Evolutionary conservation across 208 protist species (phyloP).

Genomic region (Acanthamoeba divionensis): DNA sequence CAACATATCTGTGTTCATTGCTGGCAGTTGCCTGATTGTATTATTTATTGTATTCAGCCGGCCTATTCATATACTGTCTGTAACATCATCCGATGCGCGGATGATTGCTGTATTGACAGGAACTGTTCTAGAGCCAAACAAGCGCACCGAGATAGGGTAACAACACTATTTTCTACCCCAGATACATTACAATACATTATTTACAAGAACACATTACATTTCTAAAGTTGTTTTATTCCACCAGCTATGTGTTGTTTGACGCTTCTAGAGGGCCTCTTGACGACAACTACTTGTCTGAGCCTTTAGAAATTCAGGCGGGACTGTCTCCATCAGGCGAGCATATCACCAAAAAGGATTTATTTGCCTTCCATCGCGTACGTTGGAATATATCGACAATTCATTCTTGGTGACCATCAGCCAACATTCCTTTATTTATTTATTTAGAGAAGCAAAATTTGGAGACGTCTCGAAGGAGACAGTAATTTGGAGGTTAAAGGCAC

Average conservation of each 20-base stretch:
- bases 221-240: background rate
- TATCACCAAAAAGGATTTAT: background rate
- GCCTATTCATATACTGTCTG: conserved; percentile 29
- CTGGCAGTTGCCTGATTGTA: background rate
- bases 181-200: too few species aligned
- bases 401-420: too few species aligned
- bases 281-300: conserved; percentile 41
- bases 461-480: background rate
- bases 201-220: background rate
- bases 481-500: background rate
- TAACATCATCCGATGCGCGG: conserved; percentile 23
- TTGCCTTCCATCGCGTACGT: background rate
- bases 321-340: conserved; percentile 24
- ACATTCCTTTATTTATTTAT: too few species aligned
- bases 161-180: background rate
- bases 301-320: background rate
- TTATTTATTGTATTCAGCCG: background rate
- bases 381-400: background rate
- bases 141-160: conserved; percentile 12
- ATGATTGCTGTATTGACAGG: background rate
- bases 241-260: conserved; percentile 18
- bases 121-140: background rate
- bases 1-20: too few species aligned
- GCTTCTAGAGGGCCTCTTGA: conserved; percentile 26
- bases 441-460: background rate